Evolutionary conservation across 805 yeast genomes (phyloP), one percentile per base, ranked within the genome.

Genomic region (Ogataea zsoltii): DNA sequence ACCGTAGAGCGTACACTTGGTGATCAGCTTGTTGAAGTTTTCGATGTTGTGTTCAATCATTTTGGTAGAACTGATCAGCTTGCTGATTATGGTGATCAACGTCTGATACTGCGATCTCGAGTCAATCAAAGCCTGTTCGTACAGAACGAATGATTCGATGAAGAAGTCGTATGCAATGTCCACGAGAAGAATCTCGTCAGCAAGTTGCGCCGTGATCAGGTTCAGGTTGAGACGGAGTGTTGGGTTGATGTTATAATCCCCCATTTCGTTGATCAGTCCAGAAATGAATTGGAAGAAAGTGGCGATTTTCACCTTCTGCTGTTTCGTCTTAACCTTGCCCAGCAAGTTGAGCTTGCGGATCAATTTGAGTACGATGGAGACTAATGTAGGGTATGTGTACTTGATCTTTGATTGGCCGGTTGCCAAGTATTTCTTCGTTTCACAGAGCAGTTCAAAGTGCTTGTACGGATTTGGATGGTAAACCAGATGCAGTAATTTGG

Each of bases 161-260:
- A 85, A 88, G 58, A 89, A 82, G 67, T 94, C 99, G 66, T 88
- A 88, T 13, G 92, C 73, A 25, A 89, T 81, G 48, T 85, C 89
- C 46, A 82, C 84, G 31, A 82, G 70, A 14, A 75, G 70, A 21
- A 85, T 70, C 63, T 87, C 92, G 62, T 94, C 96, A 0, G 97
- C 92, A 2, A 88, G 65, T 13, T 79, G 68, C 0, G 96, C 96
- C 31, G 84, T 76, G 41, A 80, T 73, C 44, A 88, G 69, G 60
- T 85, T 78, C 33, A 83, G 59, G 57, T 77, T 70, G 47, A 85
- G 48, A 16, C 64, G 50, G 12, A 58, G 48, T 13, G 53, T 47
- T n/a, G 66, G 58, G 18, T 44, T 69, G 68, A 49, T 64, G 45
- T 48, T 45, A n/a, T 52, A 40, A 40, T 66, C 68, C 52, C 74